Evolutionary conservation across 208 protist species (phyloP), one percentile per base, ranked within the genome.

Genomic region (Trypanosoma caninum): DNA sequence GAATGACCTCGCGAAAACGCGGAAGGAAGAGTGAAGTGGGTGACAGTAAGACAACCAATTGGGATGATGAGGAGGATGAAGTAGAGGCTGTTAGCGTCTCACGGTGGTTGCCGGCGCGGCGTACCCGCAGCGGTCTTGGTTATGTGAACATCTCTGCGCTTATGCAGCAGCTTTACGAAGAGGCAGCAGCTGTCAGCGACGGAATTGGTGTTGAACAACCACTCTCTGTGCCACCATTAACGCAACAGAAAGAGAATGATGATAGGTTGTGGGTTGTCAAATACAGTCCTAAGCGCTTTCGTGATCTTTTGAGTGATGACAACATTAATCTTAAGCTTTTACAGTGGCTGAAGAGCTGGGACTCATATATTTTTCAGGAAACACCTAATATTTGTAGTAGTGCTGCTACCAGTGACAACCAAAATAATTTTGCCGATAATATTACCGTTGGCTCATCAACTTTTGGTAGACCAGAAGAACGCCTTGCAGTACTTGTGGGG

Each of bases 251-350:
- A 8, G 10, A 3, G 22, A 50, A 30, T 20, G 72, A 78, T 27
- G 65, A 69, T 22, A 41, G 37, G 61, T 67, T 95, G 38, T 91
- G 84, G 85, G 82, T 87, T 38, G 74, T 71, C 48, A 88, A 87
- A 61, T 92, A 92, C 65, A 69, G 62, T 31, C 83, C 88, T 0
- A 72, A 81, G 27, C 54, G 56, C 40, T 95, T 93, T 54, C 77
- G 76, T 20, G 88, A 95, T 45, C 65, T 90, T 40, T 83, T 95
- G 25, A 93, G 82, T 51, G 88, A 95, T 59, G 88, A 95, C 48
- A 65, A 65, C 16, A 76, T 83, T 35, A 92, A 91, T 48, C 58
- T 95, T 23, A 65, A 74, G 22, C 67, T 94, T 11, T 69, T 94
- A 60, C 78, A 82, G 55, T 94, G 88, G 84, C 70, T 94, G 18